Conservation (phyloP, 805 yeast species). For the Myxozyma lipomycoides region DNA sequence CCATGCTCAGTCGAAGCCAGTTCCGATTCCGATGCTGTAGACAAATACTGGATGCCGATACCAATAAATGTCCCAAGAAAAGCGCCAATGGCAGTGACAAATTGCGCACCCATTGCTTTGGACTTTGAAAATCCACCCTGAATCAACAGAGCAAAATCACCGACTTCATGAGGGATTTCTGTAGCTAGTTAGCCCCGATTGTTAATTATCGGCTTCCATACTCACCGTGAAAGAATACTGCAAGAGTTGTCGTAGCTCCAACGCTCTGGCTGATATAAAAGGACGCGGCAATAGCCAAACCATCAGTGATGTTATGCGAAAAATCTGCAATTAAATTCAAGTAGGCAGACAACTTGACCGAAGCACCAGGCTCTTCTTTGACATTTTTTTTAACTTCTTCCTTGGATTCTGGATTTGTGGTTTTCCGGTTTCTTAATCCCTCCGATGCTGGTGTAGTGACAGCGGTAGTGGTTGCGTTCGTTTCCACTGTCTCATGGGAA, state of each 20-base stretch:
- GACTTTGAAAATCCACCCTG: conserved; percentile 65
- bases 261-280: conserved; percentile 56
- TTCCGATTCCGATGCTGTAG: conserved; percentile 23
- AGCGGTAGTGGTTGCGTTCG: conserved; percentile 8
- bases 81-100: conserved; percentile 62
- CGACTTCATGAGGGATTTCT: conserved; percentile 79
- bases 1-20: conserved; percentile 11
- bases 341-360: conserved; percentile 51
- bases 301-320: conserved; percentile 73
- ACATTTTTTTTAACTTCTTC: neutral
- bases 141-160: conserved; percentile 69
- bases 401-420: neutral
- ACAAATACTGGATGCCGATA: conserved; percentile 42
- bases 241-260: conserved; percentile 66
- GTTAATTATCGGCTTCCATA: neutral
- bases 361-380: conserved; percentile 25
- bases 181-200: conserved; percentile 33
- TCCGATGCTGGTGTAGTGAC: conserved; percentile 2
- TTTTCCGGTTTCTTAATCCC: conserved; percentile 11
- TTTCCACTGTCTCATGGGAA: conserved; percentile 35
- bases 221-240: conserved; percentile 61
- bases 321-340: conserved; percentile 67
- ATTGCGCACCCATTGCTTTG: conserved; percentile 64
- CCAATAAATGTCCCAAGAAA: conserved; percentile 63
- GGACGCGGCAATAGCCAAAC: conserved; percentile 67